Evolutionary conservation across 495 filamentous ascomycete species (phyloP).

Genomic region (Elaphomyces granulatus): DNA sequence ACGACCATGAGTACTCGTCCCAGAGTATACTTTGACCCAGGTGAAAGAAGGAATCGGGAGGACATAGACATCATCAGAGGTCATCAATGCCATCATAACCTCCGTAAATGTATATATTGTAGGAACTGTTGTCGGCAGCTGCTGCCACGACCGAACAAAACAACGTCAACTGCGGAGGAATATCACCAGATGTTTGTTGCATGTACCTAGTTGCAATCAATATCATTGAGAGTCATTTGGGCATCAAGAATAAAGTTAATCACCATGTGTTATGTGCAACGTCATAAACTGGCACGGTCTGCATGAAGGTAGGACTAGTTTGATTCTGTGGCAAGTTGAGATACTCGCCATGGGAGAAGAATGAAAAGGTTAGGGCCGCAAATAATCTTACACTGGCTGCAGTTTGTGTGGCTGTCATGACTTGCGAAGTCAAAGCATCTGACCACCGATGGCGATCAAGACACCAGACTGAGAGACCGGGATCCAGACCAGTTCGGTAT

Average conservation of each 20-base stretch:
- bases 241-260: neutral
- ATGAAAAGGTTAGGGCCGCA: too few relatives aligned
- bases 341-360: too few relatives aligned
- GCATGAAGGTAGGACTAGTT: slow-evolving; percentile 38
- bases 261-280: slow-evolving; percentile 20
- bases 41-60: slow-evolving; percentile 51
- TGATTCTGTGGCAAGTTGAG: slow-evolving; percentile 9
- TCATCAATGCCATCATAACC: slow-evolving; percentile 38
- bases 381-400: slow-evolving; percentile 3
- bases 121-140: slow-evolving; percentile 38
- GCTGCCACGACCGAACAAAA: slow-evolving; percentile 45
- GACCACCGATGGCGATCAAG: slow-evolving; percentile 43
- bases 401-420: neutral
- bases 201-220: slow-evolving; percentile 13
- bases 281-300: slow-evolving; percentile 45
- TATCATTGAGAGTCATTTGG: too few relatives aligned
- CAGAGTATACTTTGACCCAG: slow-evolving; percentile 43
- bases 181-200: slow-evolving; percentile 33
- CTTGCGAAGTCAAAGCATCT: slow-evolving; percentile 12
- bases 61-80: slow-evolving; percentile 48
- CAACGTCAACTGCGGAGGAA: slow-evolving; percentile 31
- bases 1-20: slow-evolving; percentile 29
- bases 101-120: slow-evolving; percentile 53
- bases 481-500: slow-evolving; percentile 46
- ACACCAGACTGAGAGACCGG: slow-evolving; percentile 42